These are phyloP conservation scores for Salix arbutifolia DNA, from an alignment of 345 rosid species.

Conservation along the genomic window DNA sequence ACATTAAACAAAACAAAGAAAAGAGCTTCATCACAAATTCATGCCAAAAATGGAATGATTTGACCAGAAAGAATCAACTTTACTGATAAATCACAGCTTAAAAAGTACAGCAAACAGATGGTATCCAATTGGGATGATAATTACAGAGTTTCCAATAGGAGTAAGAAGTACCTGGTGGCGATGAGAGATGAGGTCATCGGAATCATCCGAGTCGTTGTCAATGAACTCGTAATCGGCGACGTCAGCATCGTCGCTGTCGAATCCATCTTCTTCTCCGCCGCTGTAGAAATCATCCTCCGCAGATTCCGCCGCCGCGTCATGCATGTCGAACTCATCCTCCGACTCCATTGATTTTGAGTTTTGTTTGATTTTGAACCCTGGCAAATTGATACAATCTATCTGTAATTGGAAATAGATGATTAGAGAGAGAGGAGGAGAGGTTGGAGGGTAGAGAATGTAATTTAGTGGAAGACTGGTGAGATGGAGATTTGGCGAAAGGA, in stretches of 20 bases:
- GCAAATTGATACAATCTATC: not conserved
- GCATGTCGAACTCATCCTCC: constrained; percentile 53
- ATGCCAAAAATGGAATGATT: not conserved
- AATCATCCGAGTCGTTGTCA: constrained; percentile 69
- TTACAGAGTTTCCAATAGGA: not conserved
- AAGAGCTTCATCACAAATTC: not conserved
- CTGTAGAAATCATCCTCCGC: constrained; percentile 79
- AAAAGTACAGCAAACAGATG: not conserved
- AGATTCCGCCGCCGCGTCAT: constrained; percentile 46
- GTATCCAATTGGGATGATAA: not conserved
- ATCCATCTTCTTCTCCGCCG: constrained; percentile 53
- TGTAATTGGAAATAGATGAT: not conserved
- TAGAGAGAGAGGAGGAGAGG: not conserved
- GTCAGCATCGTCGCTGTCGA: constrained; percentile 51
- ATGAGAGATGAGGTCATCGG: constrained; percentile 54
- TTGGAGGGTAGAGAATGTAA: not conserved
- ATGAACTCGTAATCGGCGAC: constrained; percentile 63
- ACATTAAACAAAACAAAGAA: not conserved
- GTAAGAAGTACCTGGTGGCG: constrained; percentile 50
- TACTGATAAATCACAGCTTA: not conserved
- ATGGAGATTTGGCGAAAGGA: not conserved
- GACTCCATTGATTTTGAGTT: constrained; percentile 32
- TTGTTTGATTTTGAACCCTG: constrained; percentile 3
- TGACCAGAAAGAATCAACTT: not conserved
- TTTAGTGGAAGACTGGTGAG: not conserved